Base-by-base conservation (phyloP, 306 rosid species). In the Abrus pulchellus region DNA sequence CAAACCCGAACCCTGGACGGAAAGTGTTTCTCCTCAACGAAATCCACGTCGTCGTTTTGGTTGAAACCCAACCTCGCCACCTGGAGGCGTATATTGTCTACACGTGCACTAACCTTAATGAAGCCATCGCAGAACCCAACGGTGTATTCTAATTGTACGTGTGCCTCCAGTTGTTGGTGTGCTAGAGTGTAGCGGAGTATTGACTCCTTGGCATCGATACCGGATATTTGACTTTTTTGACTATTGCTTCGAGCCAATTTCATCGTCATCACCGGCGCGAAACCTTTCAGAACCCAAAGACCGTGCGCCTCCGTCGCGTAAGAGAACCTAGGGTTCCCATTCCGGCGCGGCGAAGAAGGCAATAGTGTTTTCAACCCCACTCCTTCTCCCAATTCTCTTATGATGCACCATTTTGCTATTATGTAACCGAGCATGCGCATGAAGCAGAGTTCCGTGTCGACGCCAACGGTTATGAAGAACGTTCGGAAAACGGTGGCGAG, bases 391-490 rank as follows among this genome's bases (percentile, higher is more conserved):
- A 86, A 20, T 52, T 92, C 92, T 54, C 64, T 88, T 20, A 85
- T 68, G 36, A 93, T 84, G 83, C 87, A 81, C 89, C 89, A 88
- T 59, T 94, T 94, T 4, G 97, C 89, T 50, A 90, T 69, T 80
- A 93, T 90, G 89, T 92, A 94, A 10, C 97, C 97, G 14, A 90
- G 83, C 78, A 97, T 85, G 85, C 99, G 97, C 89, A 89, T 91
- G 92, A 94, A 91, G 70, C 97, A 89, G 4, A 90, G 86, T 84
- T 94, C 99, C 0, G 87, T 89, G 50, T 94, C 99, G 0, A 89
- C 87, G 20, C 99, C 99, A 2, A 90, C 91, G 6, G 92, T 86
- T 72, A 89, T 41, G 10, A 93, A 80, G 83, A 92, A 92, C 13
- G 92, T 89, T 9, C 94, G 80, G 43, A 94, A 82, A 10, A 90